Evolutionary conservation across 345 rosid genomes (phyloP), one percentile per base, ranked within the genome.

Genomic region (Murraya koenigii): DNA sequence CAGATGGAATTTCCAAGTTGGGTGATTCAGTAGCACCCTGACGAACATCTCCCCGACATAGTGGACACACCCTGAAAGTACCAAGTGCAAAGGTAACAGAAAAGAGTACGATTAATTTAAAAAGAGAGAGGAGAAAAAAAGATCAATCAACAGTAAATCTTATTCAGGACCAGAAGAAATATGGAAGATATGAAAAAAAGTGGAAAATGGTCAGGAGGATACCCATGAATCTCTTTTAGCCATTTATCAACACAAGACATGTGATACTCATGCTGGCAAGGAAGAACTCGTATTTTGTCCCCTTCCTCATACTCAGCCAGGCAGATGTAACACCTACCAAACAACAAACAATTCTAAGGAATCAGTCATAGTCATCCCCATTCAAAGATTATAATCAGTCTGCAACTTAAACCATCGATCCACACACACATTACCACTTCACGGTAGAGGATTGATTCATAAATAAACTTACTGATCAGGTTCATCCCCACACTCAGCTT

Each of bases 151-250:
- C 11, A 4, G 14, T 38, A 23, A 7, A 17, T 11, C 3, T 44
- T 22, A 62, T 41, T 28, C 54, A 44, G 8, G 39, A 23, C 52
- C 30, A 30, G 38, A 38, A 65, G 20, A 60, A 66, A 74, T 23
- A 28, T 17, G 55, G n/a, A 20, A 22, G 6, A 35, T 7, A 58
- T 66, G 8, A 69, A 22, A 76, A 52, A 36, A 6, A 23, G 41
- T 14, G 47, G 38, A 80, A 39, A 14, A 41, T 55, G 26, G 35
- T 5, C 67, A 20, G 41, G 28, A 71, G 8, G 62, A 68, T 86
- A 90, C 96, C 96, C 92, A 7, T 90, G 96, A 77, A 91, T 91
- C 87, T 91, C 94, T 85, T 92, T 92, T 52, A 92, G 91, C 96
- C 96, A 92, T 87, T 92, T 92, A 81, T 90, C 96, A 14, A 92